Evolutionary conservation across 495 filamentous ascomycete species (phyloP), one percentile per base, ranked within the genome.

Genomic region (Xylaria sp.): DNA sequence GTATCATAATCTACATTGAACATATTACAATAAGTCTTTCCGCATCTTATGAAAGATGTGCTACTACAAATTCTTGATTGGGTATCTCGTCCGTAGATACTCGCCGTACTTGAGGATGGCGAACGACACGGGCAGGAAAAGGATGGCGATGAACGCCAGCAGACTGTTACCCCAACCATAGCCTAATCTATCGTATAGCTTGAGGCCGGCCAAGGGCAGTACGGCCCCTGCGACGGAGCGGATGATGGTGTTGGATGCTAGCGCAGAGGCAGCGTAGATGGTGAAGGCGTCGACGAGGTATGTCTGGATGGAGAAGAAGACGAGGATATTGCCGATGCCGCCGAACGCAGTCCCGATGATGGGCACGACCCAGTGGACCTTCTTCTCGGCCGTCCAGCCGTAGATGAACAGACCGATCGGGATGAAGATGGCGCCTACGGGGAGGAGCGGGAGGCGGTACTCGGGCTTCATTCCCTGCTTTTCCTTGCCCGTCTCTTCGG

Each of bases 81-180:
- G 68, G 53, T 82, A 85, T 62, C 76, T 84, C 66, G 81, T 82
- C 71, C 88, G 79, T 19, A 90, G 75, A 12, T 35, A 53, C 69
- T 85, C 85, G 14, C 88, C 88, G 67, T 85, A 89, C 57, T 79
- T 79, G 40, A 85, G 85, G 24, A 91, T 83, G 15, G 85, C 57
- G 50, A 87, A 72, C 0, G 90, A 81, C 4, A 84, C 81, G 12
- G 88, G 88, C 33, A 86, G 78, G 69, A 89, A 63, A 17, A 78
- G 78, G 19, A 90, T 59, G 17, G 84, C 83, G 57, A 90, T 77
- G 53, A 89, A 90, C 0, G 78, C 89, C 35, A 91, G 76, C 40
- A 88, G 67, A 19, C 82, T 86, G 71, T 90, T 91, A 0, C 88
- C 89, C 88, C 89, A 91, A 5, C 89, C 89, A n/a, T 87, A 77